Evolutionary conservation across 345 rosid species (phyloP).

Genomic region (Sisymbrium irio): DNA sequence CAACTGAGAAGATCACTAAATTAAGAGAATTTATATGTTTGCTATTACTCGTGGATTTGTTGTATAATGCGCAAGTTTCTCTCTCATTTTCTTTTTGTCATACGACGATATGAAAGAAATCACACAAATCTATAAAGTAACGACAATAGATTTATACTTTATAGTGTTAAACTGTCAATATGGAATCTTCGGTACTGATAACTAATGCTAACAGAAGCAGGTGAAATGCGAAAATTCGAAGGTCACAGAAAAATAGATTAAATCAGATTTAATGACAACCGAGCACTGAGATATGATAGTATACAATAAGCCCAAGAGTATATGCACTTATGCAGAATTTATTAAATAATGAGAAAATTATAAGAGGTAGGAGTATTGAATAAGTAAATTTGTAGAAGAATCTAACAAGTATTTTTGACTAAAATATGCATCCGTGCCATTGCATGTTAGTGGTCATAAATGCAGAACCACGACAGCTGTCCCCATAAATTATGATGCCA

Average conservation of each 20-base stretch:
- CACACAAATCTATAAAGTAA: neutral
- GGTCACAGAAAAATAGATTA: neutral
- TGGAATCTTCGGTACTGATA: neutral
- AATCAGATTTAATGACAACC: neutral
- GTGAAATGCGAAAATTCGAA: neutral
- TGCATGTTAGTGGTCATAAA: constrained; percentile 39
- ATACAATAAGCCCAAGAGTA: neutral
- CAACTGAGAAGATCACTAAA: neutral
- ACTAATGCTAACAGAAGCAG: no score
- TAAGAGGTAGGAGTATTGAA: neutral
- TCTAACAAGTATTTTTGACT: neutral
- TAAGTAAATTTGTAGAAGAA: constrained; percentile 20
- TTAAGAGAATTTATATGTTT: neutral
- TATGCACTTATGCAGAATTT: neutral
- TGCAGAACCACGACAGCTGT: constrained; percentile 34
- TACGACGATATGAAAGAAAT: neutral
- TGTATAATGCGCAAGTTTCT: neutral
- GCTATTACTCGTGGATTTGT: no score
- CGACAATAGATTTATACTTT: neutral
- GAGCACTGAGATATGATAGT: neutral
- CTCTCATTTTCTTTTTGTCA: no score
- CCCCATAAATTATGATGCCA: constrained; percentile 34
- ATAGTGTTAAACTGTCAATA: neutral
- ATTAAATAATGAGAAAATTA: neutral
- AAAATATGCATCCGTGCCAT: constrained; percentile 29